phyloP scores from a whole-genome alignment of 306 rosid genomes.

The Glycine latifolia region DNA sequence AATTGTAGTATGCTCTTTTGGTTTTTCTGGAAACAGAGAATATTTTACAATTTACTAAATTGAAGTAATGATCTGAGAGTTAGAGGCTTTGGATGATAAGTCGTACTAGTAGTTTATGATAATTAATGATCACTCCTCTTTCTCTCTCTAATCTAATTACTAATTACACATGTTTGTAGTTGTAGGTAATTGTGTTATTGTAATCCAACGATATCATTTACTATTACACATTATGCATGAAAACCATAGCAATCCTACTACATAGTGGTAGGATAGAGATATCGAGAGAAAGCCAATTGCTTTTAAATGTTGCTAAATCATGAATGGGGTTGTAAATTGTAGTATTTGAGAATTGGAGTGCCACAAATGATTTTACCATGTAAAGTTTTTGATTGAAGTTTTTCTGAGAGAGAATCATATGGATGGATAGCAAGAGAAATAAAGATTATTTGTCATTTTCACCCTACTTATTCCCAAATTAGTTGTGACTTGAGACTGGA shows the following conservation, averaged over 20 bases:
- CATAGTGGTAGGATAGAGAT: too few species aligned
- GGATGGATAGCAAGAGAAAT: not conserved
- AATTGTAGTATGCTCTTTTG: not conserved
- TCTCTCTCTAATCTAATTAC: not conserved
- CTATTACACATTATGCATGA: not conserved
- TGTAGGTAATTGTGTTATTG: not conserved
- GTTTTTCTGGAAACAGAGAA: not conserved
- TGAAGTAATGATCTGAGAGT: not conserved
- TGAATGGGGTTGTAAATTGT: constrained; percentile 2
- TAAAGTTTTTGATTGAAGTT: not conserved
- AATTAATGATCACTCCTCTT: not conserved
- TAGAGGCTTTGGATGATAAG: constrained; percentile 4
- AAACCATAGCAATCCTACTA: not conserved
- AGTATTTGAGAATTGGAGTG: constrained; percentile 13
- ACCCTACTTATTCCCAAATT: constrained; percentile 6
- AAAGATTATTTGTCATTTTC: constrained; percentile 8
- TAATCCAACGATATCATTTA: constrained; percentile 1
- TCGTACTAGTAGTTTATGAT: not conserved
- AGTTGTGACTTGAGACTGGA: constrained; percentile 39
- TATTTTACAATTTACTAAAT: not conserved
- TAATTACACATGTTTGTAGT: not conserved
- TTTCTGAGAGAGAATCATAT: not conserved
- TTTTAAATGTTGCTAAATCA: not conserved
- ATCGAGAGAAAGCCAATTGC: not conserved
- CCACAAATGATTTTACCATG: constrained; percentile 32